Evolutionary conservation across 2,329 filamentous ascomycete genomes (phyloP).

Genomic region (Penicillium expansum): DNA sequence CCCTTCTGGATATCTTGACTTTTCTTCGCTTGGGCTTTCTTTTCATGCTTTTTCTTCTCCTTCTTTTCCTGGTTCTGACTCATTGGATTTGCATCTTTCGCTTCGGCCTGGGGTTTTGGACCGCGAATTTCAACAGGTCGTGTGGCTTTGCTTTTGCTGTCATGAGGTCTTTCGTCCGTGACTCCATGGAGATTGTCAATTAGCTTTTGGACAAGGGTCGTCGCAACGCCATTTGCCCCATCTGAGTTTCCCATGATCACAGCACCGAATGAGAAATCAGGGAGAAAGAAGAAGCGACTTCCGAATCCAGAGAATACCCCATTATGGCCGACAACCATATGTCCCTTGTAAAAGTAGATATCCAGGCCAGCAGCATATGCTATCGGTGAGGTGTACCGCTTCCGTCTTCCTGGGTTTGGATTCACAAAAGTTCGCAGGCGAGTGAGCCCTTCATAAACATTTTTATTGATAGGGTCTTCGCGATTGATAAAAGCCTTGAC

Average conservation of each 20-base stretch:
- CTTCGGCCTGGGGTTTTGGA: background rate
- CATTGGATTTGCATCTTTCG: background rate
- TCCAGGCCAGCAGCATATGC: constrained; percentile 29
- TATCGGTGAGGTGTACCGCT: constrained; percentile 23
- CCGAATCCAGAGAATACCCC: constrained; percentile 29
- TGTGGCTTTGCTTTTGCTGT: constrained; percentile 4
- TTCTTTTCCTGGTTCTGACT: background rate
- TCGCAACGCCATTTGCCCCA: constrained; percentile 11
- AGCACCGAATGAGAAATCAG: constrained; percentile 27
- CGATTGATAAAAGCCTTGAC: constrained; percentile 31
- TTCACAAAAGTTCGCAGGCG: constrained; percentile 25
- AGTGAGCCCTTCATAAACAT: constrained; percentile 25
- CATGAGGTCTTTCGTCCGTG: constrained; percentile 5
- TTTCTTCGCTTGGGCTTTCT: background rate
- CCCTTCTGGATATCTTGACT: background rate
- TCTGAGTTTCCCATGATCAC: constrained; percentile 31
- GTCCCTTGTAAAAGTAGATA: constrained; percentile 29
- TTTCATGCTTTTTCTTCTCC: background rate
- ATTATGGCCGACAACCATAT: constrained; percentile 30
- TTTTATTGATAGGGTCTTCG: constrained; percentile 24
- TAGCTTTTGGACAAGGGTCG: constrained; percentile 21
- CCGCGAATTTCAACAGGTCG: background rate
- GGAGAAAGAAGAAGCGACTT: constrained; percentile 28
- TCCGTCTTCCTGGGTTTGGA: constrained; percentile 13
- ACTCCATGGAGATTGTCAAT: constrained; percentile 25